These are phyloP conservation scores for Ophiocordyceps unilateralis DNA, from an alignment of 2,329 filamentous ascomycete species.

Conservation along the genomic window DNA sequence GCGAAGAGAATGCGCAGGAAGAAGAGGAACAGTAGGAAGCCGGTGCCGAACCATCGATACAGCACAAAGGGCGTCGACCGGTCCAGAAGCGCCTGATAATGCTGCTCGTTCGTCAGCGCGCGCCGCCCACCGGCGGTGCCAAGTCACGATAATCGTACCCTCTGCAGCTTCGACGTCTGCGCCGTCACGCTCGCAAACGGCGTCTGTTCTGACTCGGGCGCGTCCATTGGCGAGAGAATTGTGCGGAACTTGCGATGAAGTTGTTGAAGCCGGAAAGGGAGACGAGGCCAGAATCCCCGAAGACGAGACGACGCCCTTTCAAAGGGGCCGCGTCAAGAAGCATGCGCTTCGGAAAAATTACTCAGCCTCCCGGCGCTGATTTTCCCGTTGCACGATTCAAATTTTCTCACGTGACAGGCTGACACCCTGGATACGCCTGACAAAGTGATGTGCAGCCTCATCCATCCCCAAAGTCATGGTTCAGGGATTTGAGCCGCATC, in stretches of 20 bases:
- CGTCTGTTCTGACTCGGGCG: constrained; percentile 71
- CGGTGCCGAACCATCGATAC: constrained; percentile 87
- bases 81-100: constrained; percentile 90
- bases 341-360: background rate
- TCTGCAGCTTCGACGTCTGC: constrained; percentile 60
- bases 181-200: constrained; percentile 80
- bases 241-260: background rate
- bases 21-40: constrained; percentile 57
- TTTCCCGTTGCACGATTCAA: background rate
- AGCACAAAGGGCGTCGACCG: constrained; percentile 77
- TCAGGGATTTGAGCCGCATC: too few relatives aligned
- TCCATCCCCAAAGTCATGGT: too few relatives aligned
- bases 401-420: too few relatives aligned
- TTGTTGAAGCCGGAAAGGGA: background rate
- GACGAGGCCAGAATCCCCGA: background rate
- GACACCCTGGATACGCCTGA: too few relatives aligned
- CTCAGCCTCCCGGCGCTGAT: background rate
- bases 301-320: background rate
- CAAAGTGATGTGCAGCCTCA: too few relatives aligned
- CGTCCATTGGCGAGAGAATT: constrained; percentile 51
- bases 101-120: constrained; percentile 28
- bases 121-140: background rate
- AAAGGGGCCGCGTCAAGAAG: constrained; percentile 27
- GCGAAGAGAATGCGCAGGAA: constrained; percentile 77
- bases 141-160: constrained; percentile 31